Percentiles rank a stretch among this genome's conserved stretches.
phyloP scores from a whole-genome alignment of 83 land plant species.

The Isoetes engelmannii region DNA sequence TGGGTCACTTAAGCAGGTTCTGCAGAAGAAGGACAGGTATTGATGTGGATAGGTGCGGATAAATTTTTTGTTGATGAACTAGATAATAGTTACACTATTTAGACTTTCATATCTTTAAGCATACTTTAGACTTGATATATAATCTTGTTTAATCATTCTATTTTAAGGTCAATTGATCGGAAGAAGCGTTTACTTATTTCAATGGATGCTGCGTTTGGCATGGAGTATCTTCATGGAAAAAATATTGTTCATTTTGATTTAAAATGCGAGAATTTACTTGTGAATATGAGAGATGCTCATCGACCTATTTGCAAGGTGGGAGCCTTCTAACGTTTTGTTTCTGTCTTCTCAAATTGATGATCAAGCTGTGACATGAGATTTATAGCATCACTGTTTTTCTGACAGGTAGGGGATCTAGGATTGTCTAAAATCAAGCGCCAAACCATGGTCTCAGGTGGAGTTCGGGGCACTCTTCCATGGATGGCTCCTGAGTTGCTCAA shows the following conservation, averaged over 20 bases:
- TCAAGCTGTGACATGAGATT: too few relatives aligned
- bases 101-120: too few relatives aligned
- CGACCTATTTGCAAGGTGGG: constrained; percentile 68
- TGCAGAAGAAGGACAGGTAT: constrained; percentile 69
- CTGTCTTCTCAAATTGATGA: too few relatives aligned
- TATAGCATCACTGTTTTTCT: background rate
- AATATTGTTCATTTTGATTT: constrained; percentile 68
- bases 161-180: constrained; percentile 55
- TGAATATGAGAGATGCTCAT: constrained; percentile 72
- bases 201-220: constrained; percentile 71
- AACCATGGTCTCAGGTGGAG: constrained; percentile 66
- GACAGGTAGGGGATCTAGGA: constrained; percentile 63
- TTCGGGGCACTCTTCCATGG: constrained; percentile 74
- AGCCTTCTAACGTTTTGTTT: too few relatives aligned
- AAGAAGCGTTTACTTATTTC: constrained; percentile 59
- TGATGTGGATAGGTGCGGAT: background rate
- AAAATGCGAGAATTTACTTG: constrained; percentile 65
- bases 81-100: too few relatives aligned
- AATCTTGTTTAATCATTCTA: background rate
- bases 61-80: background rate
- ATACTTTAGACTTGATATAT: too few relatives aligned
- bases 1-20: constrained; percentile 66
- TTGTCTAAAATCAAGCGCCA: constrained; percentile 64
- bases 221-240: constrained; percentile 72
- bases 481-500: constrained; percentile 78